Evolutionary conservation across 1,284 basidiomycete genomes (phyloP).

Genomic region (Tausonia pullulans): DNA sequence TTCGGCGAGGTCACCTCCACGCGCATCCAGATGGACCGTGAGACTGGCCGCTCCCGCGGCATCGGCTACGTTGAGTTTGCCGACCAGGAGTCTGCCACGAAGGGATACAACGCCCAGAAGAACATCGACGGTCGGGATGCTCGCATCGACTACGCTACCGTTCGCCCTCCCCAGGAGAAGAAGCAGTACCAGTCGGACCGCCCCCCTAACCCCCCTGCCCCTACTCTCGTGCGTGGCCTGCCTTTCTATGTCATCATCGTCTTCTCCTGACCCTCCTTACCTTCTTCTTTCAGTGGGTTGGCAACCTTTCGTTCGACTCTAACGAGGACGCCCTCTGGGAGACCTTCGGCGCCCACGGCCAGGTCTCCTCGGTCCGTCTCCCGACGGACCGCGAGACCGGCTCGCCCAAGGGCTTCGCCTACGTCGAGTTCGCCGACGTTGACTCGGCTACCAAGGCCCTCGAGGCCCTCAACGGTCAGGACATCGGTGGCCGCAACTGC

Average conservation of each 20-base stretch:
- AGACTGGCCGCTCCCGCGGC: conserved; percentile 73
- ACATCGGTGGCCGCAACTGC: conserved; percentile 70
- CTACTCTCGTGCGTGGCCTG: conserved; percentile 52
- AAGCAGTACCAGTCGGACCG: conserved; percentile 16
- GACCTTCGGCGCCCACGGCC: conserved; percentile 79
- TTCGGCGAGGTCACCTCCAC: conserved; percentile 82
- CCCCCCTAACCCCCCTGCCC: conserved; percentile 49
- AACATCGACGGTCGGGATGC: conserved; percentile 87
- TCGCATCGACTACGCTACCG: conserved; percentile 69
- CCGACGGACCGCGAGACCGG: conserved; percentile 90
- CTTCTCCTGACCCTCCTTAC: neutral
- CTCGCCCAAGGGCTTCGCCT: conserved; percentile 88
- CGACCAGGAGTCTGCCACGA: conserved; percentile 51
- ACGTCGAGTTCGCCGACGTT: conserved; percentile 82
- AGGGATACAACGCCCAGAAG: conserved; percentile 61
- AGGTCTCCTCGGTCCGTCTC: conserved; percentile 76
- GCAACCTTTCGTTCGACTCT: conserved; percentile 72
- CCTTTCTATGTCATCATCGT: neutral
- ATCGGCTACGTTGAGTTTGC: conserved; percentile 92
- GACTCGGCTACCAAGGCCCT: conserved; percentile 74
- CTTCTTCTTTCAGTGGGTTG: conserved; percentile 43
- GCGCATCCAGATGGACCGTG: conserved; percentile 82
- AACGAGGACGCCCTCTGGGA: conserved; percentile 84
- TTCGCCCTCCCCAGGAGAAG: conserved; percentile 49
- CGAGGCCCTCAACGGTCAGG: conserved; percentile 53